phyloP scores from a whole-genome alignment of 495 filamentous ascomycete species.

The Hypomontagnella submonticulosa region DNA sequence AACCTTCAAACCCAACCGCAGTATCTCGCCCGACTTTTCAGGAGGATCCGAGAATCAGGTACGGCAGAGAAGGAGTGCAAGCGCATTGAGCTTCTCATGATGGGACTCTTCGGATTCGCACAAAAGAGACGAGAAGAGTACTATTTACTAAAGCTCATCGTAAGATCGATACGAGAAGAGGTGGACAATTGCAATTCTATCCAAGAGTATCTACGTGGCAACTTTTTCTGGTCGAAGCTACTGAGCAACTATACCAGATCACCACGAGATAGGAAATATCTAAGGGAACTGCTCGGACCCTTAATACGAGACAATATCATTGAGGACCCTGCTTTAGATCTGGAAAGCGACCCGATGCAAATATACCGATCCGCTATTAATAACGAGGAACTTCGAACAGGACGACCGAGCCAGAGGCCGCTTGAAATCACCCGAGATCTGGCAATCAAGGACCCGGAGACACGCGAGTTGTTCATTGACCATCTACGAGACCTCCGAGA shows the following conservation, averaged over 20 bases:
- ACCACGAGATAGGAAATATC: slow-evolving; percentile 90
- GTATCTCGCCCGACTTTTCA: slow-evolving; percentile 90
- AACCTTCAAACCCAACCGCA: slow-evolving; percentile 96
- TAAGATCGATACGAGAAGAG: slow-evolving; percentile 85
- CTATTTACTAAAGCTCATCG: slow-evolving; percentile 90
- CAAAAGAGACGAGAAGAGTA: slow-evolving; percentile 98
- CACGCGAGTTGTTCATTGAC: slow-evolving; percentile 88
- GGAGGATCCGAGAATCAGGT: slow-evolving; percentile 81
- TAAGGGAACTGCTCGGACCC: slow-evolving; percentile 83
- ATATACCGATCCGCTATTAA: slow-evolving; percentile 96
- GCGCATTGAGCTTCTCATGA: slow-evolving; percentile 89
- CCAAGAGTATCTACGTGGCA: slow-evolving; percentile 87
- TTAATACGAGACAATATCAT: slow-evolving; percentile 89
- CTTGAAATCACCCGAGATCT: slow-evolving; percentile 88
- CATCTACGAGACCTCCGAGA: slow-evolving; percentile 93
- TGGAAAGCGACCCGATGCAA: slow-evolving; percentile 97
- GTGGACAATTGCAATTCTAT: slow-evolving; percentile 77
- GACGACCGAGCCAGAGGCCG: slow-evolving; percentile 78
- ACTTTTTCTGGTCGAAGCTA: slow-evolving; percentile 92
- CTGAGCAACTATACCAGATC: slow-evolving; percentile 89
- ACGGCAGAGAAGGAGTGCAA: slow-evolving; percentile 93
- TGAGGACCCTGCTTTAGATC: slow-evolving; percentile 87
- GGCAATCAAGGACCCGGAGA: slow-evolving; percentile 93
- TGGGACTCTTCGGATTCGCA: slow-evolving; percentile 97
- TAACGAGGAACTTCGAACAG: slow-evolving; percentile 94